A percentile compares a stretch with the other conserved stretches of the same genome.
Conservation (phyloP, 2,329 filamentous ascomycete genomes). For the Botrytis sinoallii region DNA sequence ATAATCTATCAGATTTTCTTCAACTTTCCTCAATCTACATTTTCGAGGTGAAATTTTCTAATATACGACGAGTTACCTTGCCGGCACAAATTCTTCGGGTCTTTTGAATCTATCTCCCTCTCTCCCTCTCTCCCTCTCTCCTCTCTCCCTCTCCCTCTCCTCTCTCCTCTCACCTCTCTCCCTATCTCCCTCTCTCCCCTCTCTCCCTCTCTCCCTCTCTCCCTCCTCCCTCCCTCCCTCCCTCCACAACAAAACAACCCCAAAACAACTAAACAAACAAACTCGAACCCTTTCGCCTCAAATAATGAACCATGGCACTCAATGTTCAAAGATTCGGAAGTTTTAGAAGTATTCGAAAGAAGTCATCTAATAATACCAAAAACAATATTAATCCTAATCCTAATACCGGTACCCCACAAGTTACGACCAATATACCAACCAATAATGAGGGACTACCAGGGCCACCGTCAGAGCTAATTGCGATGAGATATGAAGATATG, state of each 20-base stretch:
- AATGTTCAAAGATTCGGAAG: slow-evolving; percentile 7
- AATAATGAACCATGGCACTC: slow-evolving; percentile 16
- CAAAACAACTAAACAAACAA: neutral
- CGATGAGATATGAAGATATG: slow-evolving; percentile 60
- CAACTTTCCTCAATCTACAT: neutral
- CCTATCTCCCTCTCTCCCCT: neutral
- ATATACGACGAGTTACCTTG: neutral
- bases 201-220: neutral
- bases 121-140: neutral
- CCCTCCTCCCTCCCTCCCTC: neutral
- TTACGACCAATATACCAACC: slow-evolving; percentile 16
- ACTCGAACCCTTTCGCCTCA: neutral
- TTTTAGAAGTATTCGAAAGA: neutral
- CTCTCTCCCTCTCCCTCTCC: neutral
- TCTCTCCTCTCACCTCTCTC: neutral
- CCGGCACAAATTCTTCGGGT: neutral
- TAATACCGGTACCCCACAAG: slow-evolving; percentile 10
- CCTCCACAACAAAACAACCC: neutral
- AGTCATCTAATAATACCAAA: neutral
- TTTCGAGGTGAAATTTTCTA: neutral
- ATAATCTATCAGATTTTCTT: neutral
- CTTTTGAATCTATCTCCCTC: neutral
- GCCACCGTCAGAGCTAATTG: slow-evolving; percentile 45
- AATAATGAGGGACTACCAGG: slow-evolving; percentile 22
- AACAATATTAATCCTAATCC: neutral